Base-by-base conservation (phyloP, 805 yeast genomes). In the Candida awuae region DNA sequence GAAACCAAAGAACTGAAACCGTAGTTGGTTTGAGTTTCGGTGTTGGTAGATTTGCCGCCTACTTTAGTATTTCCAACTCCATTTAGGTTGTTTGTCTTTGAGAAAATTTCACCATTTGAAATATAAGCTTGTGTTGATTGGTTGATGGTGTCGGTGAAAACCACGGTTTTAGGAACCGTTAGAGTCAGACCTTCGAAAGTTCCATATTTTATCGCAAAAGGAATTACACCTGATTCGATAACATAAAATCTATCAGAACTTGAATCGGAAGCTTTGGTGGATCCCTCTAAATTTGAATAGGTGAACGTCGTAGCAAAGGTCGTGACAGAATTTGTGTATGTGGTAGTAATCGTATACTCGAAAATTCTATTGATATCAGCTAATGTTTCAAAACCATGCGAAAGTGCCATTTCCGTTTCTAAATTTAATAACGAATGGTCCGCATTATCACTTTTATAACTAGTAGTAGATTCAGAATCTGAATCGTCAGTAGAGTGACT, bases 211-310 rank as follows among this genome's bases (percentile, higher is more conserved):
- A 26, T 18, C 1, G 64, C 65, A 29, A 46, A 52, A 21, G 67
- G 67, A 16, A 62, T 62, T 13, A 32, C 35, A n/a, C 57, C 58
- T 2, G 61, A 52, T 6, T 32, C 25, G 8, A 62, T 60, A 4
- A 50, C 39, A 32, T 48, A 50, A 14, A 45, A 26, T 12, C 33
- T 17, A 10, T 17, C 20, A 12, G 28, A 25, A 12, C 10, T 9
- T 6, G 27, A 14, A 15, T 27, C 29, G 17, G 34, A 10, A 8
- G 20, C 15, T 3, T 28, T 17, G n/a, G 44, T 31, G 18, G 47
- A 34, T 21, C 30, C 10, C 13, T 15, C 29, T n/a, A 22, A 21
- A 21, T 18, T 19, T 9, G 37, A 32, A 19, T 23, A 26, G 12
- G 37, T 28, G 16, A 33, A 14, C 4, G 21, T 21, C 17, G 37